A percentile compares a stretch with the other conserved stretches of the same genome.
Conservation (phyloP, 1,284 basidiomycete genomes). For the Cutaneotrichosporon sp. region DNA sequence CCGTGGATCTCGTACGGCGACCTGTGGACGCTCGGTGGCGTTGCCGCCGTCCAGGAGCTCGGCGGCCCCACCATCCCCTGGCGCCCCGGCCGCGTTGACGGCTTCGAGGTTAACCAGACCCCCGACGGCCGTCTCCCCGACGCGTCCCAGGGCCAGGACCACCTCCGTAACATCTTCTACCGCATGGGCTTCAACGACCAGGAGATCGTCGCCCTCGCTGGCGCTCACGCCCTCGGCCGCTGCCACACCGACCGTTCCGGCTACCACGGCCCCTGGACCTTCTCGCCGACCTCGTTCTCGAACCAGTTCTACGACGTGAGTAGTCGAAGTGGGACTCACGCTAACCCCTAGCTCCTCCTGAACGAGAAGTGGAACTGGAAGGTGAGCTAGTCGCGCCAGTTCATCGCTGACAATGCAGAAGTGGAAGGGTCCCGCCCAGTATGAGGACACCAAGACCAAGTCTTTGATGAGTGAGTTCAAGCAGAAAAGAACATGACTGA, state of each 20-base stretch:
- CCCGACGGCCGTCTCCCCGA: conserved; percentile 95
- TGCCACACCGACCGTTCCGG: conserved; percentile 79
- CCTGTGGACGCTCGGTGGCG: conserved; percentile 84
- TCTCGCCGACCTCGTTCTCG: conserved; percentile 55
- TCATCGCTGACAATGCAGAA: conserved; percentile 29
- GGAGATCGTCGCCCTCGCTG: conserved; percentile 89
- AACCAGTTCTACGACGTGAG: conserved; percentile 75
- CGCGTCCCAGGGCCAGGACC: conserved; percentile 73
- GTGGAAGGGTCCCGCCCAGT: conserved; percentile 51
- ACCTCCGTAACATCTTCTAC: conserved; percentile 84
- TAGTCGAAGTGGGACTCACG: not conserved
- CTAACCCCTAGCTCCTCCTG: conserved; percentile 55
- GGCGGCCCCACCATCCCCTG: conserved; percentile 66
- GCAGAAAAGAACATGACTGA: no score
- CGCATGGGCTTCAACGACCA: conserved; percentile 97
- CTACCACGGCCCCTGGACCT: conserved; percentile 67
- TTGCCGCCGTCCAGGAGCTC: conserved; percentile 59
- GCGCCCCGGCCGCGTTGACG: conserved; percentile 83
- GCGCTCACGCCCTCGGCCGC: conserved; percentile 91
- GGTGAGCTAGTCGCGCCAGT: no score
- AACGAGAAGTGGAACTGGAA: conserved; percentile 65
- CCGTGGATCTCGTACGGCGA: conserved; percentile 92
- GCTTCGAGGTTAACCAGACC: conserved; percentile 66
- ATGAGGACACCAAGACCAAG: conserved; percentile 83
- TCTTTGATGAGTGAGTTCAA: conserved; percentile 67